phyloP scores from a whole-genome alignment of 441 rosid genomes.

The Euphorbia corollata region DNA sequence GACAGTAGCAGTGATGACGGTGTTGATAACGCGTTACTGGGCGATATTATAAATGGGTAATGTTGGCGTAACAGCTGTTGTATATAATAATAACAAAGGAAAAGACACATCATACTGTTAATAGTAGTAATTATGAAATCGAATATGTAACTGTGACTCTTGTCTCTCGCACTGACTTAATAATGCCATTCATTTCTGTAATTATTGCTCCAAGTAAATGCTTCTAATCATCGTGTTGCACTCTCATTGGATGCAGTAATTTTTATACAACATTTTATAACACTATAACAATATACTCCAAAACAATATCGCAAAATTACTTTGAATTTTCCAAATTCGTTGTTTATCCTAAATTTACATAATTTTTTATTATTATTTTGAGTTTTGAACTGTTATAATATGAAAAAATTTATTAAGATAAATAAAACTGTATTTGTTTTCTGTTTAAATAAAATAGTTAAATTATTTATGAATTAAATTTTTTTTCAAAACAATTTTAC shows the following conservation, averaged over 20 bases:
- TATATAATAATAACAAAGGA: background rate
- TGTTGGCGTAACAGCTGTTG: conserved; percentile 12
- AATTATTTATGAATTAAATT: too few relatives aligned
- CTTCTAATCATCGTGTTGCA: background rate
- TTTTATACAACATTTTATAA: too few relatives aligned
- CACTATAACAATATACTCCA: too few relatives aligned
- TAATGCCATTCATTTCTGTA: background rate
- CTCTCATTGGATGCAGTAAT: background rate
- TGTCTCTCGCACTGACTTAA: background rate
- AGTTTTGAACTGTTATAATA: too few relatives aligned
- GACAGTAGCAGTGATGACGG: background rate
- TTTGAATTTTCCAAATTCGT: background rate
- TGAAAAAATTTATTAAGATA: too few relatives aligned
- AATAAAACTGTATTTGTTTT: too few relatives aligned
- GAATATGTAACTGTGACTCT: conserved; percentile 4
- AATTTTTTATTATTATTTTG: too few relatives aligned
- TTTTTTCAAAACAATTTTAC: too few relatives aligned
- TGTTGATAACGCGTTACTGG: conserved; percentile 10
- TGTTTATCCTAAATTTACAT: too few relatives aligned
- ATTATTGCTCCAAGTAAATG: background rate
- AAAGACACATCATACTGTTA: background rate
- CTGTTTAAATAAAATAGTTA: too few relatives aligned
- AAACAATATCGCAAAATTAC: background rate
- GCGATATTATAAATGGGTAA: background rate
- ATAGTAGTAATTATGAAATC: background rate